Evolutionary conservation across 2,329 filamentous ascomycete species (phyloP).

Genomic region (Cryphonectria naterciae): DNA sequence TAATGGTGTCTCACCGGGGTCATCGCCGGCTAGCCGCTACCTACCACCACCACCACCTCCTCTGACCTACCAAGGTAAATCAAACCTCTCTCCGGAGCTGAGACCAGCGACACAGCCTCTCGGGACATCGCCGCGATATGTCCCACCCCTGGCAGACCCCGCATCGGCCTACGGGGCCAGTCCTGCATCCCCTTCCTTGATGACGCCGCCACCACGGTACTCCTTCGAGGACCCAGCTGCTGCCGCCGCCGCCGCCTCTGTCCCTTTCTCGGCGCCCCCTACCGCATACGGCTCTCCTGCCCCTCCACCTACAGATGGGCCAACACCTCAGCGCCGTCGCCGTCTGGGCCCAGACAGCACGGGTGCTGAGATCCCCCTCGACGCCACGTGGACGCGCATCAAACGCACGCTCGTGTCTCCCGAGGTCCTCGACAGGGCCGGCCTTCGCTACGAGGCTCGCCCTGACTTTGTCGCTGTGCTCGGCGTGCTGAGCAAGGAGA

Average conservation of each 20-base stretch:
- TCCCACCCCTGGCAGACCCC: slow-evolving; percentile 38
- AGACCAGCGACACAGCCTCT: slow-evolving; percentile 37
- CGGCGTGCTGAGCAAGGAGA: slow-evolving; percentile 54
- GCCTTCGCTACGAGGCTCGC: slow-evolving; percentile 63
- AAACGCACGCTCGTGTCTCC: slow-evolving; percentile 59
- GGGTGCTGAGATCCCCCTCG: slow-evolving; percentile 59
- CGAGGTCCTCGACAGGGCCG: slow-evolving; percentile 58
- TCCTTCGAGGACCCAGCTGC: slow-evolving; percentile 32
- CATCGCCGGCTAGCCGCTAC: slow-evolving; percentile 39
- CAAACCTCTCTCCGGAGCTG: slow-evolving; percentile 28
- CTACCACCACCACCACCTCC: slow-evolving; percentile 37
- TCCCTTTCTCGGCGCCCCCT: slow-evolving; percentile 34
- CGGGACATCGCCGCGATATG: slow-evolving; percentile 46
- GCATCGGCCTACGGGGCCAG: slow-evolving; percentile 34
- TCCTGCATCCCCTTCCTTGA: slow-evolving; percentile 26
- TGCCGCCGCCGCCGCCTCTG: slow-evolving; percentile 16
- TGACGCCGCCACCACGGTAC: slow-evolving; percentile 41
- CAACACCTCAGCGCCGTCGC: slow-evolving; percentile 35
- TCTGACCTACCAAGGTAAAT: slow-evolving; percentile 38
- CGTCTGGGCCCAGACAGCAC: slow-evolving; percentile 60
- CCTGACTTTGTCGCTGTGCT: slow-evolving; percentile 65
- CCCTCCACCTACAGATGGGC: slow-evolving; percentile 30
- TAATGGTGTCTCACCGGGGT: slow-evolving; percentile 44
- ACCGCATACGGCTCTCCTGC: slow-evolving; percentile 27
- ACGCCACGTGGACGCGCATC: slow-evolving; percentile 65